phyloP scores from a whole-genome alignment of 2,329 filamentous ascomycete genomes.

The Aspergillus ochraceus region DNA sequence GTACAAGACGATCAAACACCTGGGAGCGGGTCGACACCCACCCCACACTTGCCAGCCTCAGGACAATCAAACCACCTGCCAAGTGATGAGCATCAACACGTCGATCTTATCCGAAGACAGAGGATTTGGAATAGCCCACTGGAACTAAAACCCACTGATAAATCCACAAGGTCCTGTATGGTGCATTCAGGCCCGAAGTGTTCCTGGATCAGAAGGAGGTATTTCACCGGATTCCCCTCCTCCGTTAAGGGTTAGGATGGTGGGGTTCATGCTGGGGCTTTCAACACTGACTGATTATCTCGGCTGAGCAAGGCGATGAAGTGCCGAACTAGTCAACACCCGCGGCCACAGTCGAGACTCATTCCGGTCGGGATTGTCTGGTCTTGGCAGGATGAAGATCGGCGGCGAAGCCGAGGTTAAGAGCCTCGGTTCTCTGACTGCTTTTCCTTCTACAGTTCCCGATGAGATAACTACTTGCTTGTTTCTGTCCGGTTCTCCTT shows the following conservation, averaged over 20 bases:
- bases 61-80: background rate
- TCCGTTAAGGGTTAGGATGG: no score
- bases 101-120: background rate
- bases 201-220: background rate
- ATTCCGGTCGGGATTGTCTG: background rate
- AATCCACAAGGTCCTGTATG: background rate
- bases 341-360: background rate
- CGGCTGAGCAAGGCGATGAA: no score
- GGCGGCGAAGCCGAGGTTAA: background rate
- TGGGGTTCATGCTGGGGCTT: no score
- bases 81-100: background rate
- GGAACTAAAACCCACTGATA: background rate
- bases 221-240: no score
- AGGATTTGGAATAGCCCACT: background rate
- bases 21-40: slow-evolving; percentile 10
- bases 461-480: no score
- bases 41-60: background rate
- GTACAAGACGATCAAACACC: slow-evolving; percentile 10
- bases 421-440: background rate
- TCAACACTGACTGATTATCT: no score
- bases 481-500: background rate
- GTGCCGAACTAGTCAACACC: no score
- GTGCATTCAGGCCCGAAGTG: background rate
- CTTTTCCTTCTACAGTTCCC: background rate
- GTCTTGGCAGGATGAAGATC: background rate